These are phyloP conservation scores for Lotus japonicus DNA, from an alignment of 306 rosid species.

Conservation along the genomic window DNA sequence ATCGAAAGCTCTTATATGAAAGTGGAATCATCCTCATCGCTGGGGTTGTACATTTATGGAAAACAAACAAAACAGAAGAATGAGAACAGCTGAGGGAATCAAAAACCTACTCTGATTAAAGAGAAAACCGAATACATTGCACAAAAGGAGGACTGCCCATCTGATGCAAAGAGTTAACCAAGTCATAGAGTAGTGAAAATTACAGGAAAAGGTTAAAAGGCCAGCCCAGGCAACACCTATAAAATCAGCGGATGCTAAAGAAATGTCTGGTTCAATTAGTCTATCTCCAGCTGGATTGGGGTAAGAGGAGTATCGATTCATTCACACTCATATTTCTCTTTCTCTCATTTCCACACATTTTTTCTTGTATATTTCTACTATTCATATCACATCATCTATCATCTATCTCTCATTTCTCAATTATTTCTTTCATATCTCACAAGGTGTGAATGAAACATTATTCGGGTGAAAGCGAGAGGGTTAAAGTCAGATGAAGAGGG, in stretches of 20 bases:
- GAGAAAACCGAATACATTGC: slow-evolving; percentile 30
- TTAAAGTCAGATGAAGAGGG: not conserved
- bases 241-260: slow-evolving; percentile 15
- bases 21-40: not conserved
- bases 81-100: not conserved
- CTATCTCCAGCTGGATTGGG: too few species aligned
- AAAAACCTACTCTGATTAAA: not conserved
- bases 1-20: not conserved
- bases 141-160: slow-evolving; percentile 1
- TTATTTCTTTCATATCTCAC: too few species aligned
- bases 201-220: slow-evolving; percentile 6
- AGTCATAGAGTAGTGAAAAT: not conserved
- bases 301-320: too few species aligned
- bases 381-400: too few species aligned
- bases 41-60: not conserved
- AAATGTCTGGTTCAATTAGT: slow-evolving; percentile 13
- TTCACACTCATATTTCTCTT: too few species aligned
- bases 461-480: slow-evolving; percentile 17
- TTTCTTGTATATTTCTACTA: too few species aligned
- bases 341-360: too few species aligned
- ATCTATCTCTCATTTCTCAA: too few species aligned
- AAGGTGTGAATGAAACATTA: too few species aligned
- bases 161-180: not conserved
- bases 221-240: slow-evolving; percentile 10
- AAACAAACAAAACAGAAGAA: slow-evolving; percentile 2